Evolutionary conservation across 176 grass and related monocot genomes (phyloP).

Genomic region (Neostapfia colusana): DNA sequence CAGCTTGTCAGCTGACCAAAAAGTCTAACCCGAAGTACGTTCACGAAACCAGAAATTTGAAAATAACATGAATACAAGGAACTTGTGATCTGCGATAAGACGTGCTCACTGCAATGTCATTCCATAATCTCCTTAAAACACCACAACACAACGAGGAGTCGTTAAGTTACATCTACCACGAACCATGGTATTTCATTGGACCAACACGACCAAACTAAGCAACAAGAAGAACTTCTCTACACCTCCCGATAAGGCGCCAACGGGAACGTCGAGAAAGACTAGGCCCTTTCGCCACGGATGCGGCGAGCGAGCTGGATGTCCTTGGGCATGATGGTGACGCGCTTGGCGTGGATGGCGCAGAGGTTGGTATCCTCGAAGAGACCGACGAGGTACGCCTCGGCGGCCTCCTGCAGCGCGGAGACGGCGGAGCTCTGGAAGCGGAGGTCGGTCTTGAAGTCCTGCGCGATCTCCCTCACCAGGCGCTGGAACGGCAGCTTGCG

Average conservation of each 20-base stretch:
- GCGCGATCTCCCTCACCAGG: constrained; percentile 61
- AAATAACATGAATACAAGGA: accelerated
- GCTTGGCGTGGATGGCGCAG: constrained; percentile 73
- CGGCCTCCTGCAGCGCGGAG: constrained; percentile 64
- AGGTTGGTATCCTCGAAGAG: constrained; percentile 82
- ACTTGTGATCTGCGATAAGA: not conserved
- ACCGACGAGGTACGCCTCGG: constrained; percentile 68
- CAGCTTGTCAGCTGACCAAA: not conserved
- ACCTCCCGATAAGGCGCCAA: not conserved
- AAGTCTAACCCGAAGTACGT: not conserved
- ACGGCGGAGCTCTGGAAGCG: constrained; percentile 72
- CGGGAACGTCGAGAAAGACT: too few species aligned
- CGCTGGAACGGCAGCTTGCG: constrained; percentile 74
- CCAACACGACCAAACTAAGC: not conserved
- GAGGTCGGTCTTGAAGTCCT: constrained; percentile 81
- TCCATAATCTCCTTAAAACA: not conserved
- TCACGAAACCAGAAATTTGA: not conserved
- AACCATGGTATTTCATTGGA: too few species aligned
- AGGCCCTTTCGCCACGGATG: constrained; percentile 59
- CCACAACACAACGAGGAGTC: not conserved
- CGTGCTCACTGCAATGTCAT: not conserved
- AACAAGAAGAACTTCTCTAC: not conserved
- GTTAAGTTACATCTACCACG: not conserved
- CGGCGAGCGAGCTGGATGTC: constrained; percentile 68
- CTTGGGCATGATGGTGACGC: constrained; percentile 78